Base-by-base conservation (phyloP, 176 grass and related monocot species). In the Tillandsia leiboldiana region DNA sequence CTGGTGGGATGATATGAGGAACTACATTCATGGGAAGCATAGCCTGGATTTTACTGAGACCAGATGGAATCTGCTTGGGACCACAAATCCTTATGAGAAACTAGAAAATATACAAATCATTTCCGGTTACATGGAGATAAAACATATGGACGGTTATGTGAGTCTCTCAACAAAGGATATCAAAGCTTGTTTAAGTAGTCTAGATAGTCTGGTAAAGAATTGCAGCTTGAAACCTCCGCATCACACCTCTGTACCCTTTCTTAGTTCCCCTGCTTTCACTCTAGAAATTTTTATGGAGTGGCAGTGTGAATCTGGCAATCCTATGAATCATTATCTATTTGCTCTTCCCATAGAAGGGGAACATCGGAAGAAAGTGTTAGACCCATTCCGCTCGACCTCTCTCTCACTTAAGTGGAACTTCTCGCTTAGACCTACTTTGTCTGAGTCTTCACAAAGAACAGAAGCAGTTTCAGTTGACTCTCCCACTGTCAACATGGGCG, bases 1-100 rank as follows among this genome's bases (percentile, higher is more conserved):
- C 26, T 96, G 93, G 93, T 96, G 93, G 93, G 93, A 96, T 85
- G 93, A 96, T 68, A 96, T 96, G 86, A 82, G 93, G 70, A 90
- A 96, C 65, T 96, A 96, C 68, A 83, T 96, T 82, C 93, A 96
- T 26, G 93, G 93, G 27, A 87, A 81, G 77, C 81, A 76, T 83
- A 78, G 73, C 53, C 80, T 96, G 71, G 74, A 78, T 87, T 85
- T 96, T 64, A 49, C 14, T 77, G 77, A 79, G 70, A 89, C 93
- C 51, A 74, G 67, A 71, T 92, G 81, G 89, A 83, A 92, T 86
- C 79, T 96, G 62, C 89, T 91, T 73, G 83, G 87, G 79, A 67
- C 83, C 65, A 87, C 87, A 50, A 79, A 77, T 59, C 93, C 93
- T 63, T 96, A 96, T 26, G 93, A 96, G 73, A 90, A 89, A 54